phyloP scores from a whole-genome alignment of 1,284 basidiomycete species.

The Austropuccinia psidii region DNA sequence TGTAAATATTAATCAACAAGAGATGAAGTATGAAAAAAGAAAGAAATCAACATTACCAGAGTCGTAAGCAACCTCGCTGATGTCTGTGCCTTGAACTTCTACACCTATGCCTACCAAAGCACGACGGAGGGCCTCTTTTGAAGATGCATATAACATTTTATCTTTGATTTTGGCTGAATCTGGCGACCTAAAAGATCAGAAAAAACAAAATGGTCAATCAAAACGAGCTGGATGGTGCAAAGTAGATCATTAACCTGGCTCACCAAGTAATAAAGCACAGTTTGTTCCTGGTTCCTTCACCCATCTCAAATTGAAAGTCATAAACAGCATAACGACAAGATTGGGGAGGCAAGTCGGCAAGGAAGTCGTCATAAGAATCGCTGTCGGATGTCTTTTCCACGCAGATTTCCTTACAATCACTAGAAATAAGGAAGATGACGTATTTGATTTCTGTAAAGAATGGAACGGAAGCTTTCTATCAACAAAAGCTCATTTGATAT shows the following conservation, averaged over 20 bases:
- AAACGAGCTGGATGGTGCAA: neutral
- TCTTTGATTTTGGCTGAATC: constrained; percentile 76
- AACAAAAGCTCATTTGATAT: neutral
- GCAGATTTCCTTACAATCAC: constrained; percentile 63
- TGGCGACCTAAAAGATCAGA: constrained; percentile 61
- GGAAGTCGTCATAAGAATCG: constrained; percentile 67
- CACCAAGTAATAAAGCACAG: constrained; percentile 75
- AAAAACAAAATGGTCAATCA: neutral
- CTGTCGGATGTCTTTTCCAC: constrained; percentile 58
- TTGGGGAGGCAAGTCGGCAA: constrained; percentile 63
- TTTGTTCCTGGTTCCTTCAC: constrained; percentile 81
- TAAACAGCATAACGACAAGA: constrained; percentile 86
- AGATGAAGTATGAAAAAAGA: neutral
- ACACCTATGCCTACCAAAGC: constrained; percentile 61
- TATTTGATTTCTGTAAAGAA: constrained; percentile 59
- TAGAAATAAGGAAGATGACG: constrained; percentile 71
- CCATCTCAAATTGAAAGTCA: constrained; percentile 78
- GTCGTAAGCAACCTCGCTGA: constrained; percentile 66
- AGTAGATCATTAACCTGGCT: constrained; percentile 41
- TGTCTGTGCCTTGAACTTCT: constrained; percentile 85
- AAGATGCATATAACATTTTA: constrained; percentile 94
- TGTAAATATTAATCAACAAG: neutral
- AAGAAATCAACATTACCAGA: constrained; percentile 56
- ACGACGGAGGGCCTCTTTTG: constrained; percentile 74
- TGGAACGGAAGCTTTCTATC: neutral